A percentile compares a stretch with the other conserved stretches of the same genome.
Conservation (phyloP, 192 early-diverging fungal species). For the Piromyces sp. region DNA sequence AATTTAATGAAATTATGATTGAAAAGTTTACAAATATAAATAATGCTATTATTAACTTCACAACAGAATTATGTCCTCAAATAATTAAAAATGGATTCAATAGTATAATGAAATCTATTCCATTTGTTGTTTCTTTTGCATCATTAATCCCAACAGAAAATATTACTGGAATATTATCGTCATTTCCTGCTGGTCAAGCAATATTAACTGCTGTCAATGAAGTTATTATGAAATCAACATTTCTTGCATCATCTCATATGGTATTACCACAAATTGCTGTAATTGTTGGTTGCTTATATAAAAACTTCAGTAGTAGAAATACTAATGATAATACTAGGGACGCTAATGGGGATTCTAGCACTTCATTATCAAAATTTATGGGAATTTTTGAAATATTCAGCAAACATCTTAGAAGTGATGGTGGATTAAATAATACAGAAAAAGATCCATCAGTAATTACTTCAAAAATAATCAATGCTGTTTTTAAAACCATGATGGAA, state of each 20-base stretch:
- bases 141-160: neutral
- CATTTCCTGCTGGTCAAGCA: neutral
- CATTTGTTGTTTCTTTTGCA: neutral
- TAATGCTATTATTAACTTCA: neutral
- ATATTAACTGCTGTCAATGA: neutral
- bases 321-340: neutral
- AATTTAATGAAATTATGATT: neutral
- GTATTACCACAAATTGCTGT: neutral
- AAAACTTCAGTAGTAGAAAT: neutral
- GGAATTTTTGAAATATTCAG: neutral
- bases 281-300: neutral
- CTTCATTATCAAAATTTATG: neutral
- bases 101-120: neutral
- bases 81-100: neutral
- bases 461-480: neutral
- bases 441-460: neutral
- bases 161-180: neutral
- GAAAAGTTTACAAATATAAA: neutral
- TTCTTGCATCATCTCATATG: neutral
- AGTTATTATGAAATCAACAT: neutral
- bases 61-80: neutral
- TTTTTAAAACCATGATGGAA: neutral
- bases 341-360: neutral
- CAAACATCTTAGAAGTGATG: neutral
- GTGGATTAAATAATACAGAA: neutral